Conservation (phyloP, 805 yeast genomes). For the Candida pseudoglaebosa region DNA sequence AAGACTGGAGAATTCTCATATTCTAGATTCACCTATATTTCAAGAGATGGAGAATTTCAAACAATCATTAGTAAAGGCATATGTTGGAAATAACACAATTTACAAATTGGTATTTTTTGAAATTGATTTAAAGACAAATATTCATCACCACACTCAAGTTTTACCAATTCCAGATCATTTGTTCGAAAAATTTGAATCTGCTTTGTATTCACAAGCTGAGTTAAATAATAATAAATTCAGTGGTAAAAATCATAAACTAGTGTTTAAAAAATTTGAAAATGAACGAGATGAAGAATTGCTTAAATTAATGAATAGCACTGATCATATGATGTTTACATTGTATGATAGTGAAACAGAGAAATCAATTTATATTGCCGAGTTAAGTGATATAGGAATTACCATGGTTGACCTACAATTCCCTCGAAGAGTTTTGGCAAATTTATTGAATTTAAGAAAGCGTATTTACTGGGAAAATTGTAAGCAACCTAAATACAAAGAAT, state of each 20-base stretch:
- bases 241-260: conserved; percentile 36
- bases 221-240: conserved; percentile 46
- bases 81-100: conserved; percentile 29
- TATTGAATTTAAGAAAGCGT: conserved; percentile 58
- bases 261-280: conserved; percentile 34
- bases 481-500: conserved; percentile 62
- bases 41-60: conserved; percentile 49
- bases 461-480: conserved; percentile 74
- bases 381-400: conserved; percentile 25
- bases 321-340: conserved; percentile 34
- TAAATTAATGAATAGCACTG: conserved; percentile 25
- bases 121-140: conserved; percentile 56
- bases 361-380: conserved; percentile 16
- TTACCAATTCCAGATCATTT: conserved; percentile 58
- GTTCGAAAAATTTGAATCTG: conserved; percentile 39
- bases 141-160: conserved; percentile 77
- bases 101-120: conserved; percentile 64
- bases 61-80: conserved; percentile 47
- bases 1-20: conserved; percentile 16
- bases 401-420: conserved; percentile 77
- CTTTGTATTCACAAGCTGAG: conserved; percentile 40
- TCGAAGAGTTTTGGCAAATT: conserved; percentile 67
- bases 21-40: conserved; percentile 25
- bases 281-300: conserved; percentile 17
- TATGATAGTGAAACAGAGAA: conserved; percentile 17